A percentile compares a stretch with the other conserved stretches of the same genome.
Conservation (phyloP, 192 early-diverging fungal genomes). For the Entophlyctis helioformis region DNA sequence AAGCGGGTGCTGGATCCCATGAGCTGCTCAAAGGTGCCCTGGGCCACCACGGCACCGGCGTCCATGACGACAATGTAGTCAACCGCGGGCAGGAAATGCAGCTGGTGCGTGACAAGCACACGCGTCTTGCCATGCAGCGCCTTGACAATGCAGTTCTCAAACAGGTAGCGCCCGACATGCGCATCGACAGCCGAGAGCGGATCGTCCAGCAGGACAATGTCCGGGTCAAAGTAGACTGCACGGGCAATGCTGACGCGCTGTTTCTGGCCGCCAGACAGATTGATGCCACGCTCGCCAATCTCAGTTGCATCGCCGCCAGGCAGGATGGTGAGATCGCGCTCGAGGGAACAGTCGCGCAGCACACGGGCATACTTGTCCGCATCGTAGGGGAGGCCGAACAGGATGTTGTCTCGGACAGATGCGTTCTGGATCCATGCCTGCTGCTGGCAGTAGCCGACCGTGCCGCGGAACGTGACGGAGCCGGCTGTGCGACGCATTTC, state of each 20-base stretch:
- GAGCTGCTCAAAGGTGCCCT: conserved; percentile 32
- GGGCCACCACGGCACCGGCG: conserved; percentile 48
- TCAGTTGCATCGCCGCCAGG: conserved; percentile 18
- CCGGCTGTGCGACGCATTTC: conserved; percentile 51
- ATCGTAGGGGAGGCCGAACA: conserved; percentile 69
- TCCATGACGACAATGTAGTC: conserved; percentile 60
- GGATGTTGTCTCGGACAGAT: conserved; percentile 79
- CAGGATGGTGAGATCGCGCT: conserved; percentile 48
- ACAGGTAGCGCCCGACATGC: conserved; percentile 43
- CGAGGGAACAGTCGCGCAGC: conserved; percentile 56
- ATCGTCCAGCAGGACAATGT: conserved; percentile 24
- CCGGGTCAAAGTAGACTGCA: conserved; percentile 61
- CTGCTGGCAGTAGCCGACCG: conserved; percentile 61
- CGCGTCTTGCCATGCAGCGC: conserved; percentile 53
- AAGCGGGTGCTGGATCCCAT: neutral
- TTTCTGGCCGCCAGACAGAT: conserved; percentile 62
- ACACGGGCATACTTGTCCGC: conserved; percentile 55
- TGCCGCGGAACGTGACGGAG: conserved; percentile 35
- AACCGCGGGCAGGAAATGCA: conserved; percentile 54
- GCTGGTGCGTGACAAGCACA: conserved; percentile 60
- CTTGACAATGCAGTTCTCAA: conserved; percentile 54
- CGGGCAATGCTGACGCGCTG: conserved; percentile 69
- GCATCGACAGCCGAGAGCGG: conserved; percentile 33
- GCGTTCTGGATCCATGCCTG: conserved; percentile 72
- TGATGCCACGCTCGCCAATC: conserved; percentile 35